Percentiles rank a stretch among this genome's conserved stretches.
These are phyloP conservation scores for Blastobotrys chiropterorum DNA, from an alignment of 805 yeast species.

Conservation along the genomic window DNA sequence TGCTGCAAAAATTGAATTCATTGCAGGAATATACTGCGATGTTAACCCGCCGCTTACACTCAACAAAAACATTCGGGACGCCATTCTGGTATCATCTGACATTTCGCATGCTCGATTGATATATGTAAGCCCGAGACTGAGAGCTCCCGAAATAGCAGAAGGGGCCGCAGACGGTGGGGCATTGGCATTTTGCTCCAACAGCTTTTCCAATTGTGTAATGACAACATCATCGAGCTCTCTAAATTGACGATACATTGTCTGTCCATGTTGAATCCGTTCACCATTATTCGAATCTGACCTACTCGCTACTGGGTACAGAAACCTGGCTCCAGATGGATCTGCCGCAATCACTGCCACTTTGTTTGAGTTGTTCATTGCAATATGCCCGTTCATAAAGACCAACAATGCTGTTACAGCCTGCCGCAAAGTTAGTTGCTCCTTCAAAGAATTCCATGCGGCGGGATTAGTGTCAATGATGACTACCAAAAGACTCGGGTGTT, in stretches of 20 bases:
- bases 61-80: conserved; percentile 59
- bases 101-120: conserved; percentile 59
- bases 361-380: conserved; percentile 78
- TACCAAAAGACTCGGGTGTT: conserved; percentile 71
- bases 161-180: conserved; percentile 21
- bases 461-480: conserved; percentile 78
- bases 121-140: conserved; percentile 75
- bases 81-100: conserved; percentile 41
- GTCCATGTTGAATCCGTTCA: conserved; percentile 32
- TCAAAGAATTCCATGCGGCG: conserved; percentile 48
- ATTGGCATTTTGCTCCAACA: conserved; percentile 31
- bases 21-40: conserved; percentile 80
- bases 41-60: conserved; percentile 69
- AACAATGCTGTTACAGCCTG: conserved; percentile 60
- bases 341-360: conserved; percentile 76
- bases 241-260: conserved; percentile 76
- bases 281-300: neutral
- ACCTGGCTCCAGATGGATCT: conserved; percentile 60
- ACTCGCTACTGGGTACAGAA: conserved; percentile 53
- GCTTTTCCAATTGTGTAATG: conserved; percentile 47
- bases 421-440: conserved; percentile 40
- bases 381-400: conserved; percentile 79
- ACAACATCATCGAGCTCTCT: conserved; percentile 71
- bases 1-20: conserved; percentile 95
- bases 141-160: conserved; percentile 61